phyloP scores from a whole-genome alignment of 306 rosid species.

The Adenanthera pavonina region DNA sequence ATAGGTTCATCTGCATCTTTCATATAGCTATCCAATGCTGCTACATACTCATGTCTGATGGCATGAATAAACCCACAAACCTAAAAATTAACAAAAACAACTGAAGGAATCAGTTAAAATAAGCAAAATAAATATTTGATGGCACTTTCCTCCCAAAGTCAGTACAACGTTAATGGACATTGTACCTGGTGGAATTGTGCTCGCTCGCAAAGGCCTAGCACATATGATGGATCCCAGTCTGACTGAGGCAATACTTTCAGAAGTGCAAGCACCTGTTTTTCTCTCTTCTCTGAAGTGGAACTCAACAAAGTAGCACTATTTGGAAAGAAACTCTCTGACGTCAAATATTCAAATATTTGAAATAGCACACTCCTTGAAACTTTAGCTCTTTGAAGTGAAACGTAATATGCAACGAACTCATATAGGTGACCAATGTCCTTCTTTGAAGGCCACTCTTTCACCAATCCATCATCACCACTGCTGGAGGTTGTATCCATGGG shows the following conservation, averaged over 20 bases:
- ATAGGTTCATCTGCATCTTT: constrained; percentile 85
- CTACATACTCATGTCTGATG: constrained; percentile 66
- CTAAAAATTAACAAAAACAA: constrained; percentile 48
- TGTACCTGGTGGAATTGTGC: constrained; percentile 80
- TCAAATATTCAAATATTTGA: constrained; percentile 80
- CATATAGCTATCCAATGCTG: constrained; percentile 91
- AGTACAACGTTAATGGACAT: constrained; percentile 29
- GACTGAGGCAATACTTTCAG: constrained; percentile 76
- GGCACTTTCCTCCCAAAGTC: constrained; percentile 37
- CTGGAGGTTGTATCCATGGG: constrained; percentile 52
- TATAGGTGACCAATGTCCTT: constrained; percentile 71
- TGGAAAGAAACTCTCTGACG: constrained; percentile 56
- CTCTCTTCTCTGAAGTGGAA: constrained; percentile 65
- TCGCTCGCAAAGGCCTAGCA: constrained; percentile 75
- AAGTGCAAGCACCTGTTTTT: constrained; percentile 91
- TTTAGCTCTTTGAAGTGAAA: constrained; percentile 70
- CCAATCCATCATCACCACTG: constrained; percentile 45
- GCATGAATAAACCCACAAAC: constrained; percentile 93
- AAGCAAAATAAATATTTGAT: neutral
- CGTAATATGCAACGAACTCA: constrained; percentile 85
- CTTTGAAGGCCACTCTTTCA: constrained; percentile 67
- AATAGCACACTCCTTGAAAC: constrained; percentile 70
- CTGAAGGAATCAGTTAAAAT: constrained; percentile 33
- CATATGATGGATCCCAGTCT: constrained; percentile 81
- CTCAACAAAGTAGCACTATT: constrained; percentile 40